Evolutionary conservation across 257 asterid species (phyloP), one percentile per base, ranked within the genome.

Genomic region (Asclepias syriaca): DNA sequence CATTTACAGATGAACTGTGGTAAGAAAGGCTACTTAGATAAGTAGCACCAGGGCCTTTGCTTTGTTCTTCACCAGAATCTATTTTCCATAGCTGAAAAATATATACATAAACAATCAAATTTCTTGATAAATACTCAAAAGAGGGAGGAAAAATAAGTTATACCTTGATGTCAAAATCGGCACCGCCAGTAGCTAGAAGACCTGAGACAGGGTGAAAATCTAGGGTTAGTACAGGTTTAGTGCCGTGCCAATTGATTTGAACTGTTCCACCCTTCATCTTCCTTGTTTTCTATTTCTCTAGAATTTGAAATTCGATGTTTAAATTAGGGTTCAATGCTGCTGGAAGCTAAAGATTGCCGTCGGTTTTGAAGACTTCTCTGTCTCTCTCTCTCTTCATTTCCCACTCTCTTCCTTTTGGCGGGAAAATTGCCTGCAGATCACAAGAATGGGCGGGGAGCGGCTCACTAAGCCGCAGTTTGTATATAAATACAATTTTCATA

Each of bases 221-320:
- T 72, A 95, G 88, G 87, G 96, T 79, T 75, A 95, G 87, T 16
- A 95, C 97, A 66, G 99, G 98, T 81, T 87, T 90, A 13, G 89
- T 80, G 68, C 85, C 96, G 84, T 95, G 99, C 99, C 99, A 95
- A 74, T 90, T 88, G 76, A 95, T 91, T 86, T 93, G 98, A 53
- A 86, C 81, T 4, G 97, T 85, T 68, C 98, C 98, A 34, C 97
- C 98, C 75, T 77, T 91, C 98, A 93, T 93, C 49, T 32, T 15
- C 2, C 40, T 27, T 12, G 66, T n/a, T 27, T 12, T 61, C 45
- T 61, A 64, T 39, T 64, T 64, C 67, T 37, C 50, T 34, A 16
- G 27, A 64, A 37, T 18, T 16, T 34, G 39, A 64, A 64, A 14
- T 8, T 16, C 8, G 48, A 6, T 43, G 2, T 43, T n/a, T 37